These are phyloP conservation scores for Musa balbisiana DNA, from an alignment of 202 grass and related monocot species.

Conservation along the genomic window DNA sequence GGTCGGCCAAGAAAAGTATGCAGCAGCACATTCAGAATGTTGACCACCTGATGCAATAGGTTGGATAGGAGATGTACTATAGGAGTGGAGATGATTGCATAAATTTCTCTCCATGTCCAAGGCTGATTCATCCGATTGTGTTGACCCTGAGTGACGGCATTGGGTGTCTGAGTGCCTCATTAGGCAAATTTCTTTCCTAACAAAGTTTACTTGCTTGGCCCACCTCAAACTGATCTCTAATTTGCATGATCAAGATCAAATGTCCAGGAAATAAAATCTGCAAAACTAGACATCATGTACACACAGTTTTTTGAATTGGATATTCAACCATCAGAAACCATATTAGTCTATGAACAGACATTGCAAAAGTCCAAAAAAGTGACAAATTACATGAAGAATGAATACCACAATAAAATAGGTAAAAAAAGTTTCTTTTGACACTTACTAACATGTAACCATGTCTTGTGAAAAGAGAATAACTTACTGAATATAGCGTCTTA, in stretches of 20 bases:
- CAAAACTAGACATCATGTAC: not conserved
- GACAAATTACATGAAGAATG: not conserved
- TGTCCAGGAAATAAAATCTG: not conserved
- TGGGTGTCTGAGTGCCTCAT: slow-evolving; percentile 59
- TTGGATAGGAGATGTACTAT: slow-evolving; percentile 59
- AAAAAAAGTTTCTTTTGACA: too few species aligned
- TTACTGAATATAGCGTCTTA: not conserved
- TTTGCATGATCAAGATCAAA: not conserved
- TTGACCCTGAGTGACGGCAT: slow-evolving; percentile 35
- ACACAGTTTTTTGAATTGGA: not conserved
- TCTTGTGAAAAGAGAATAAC: not conserved
- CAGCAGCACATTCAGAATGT: slow-evolving; percentile 59
- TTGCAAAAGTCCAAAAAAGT: not conserved
- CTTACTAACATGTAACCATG: too few species aligned
- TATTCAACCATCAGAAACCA: not conserved
- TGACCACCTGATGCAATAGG: slow-evolving; percentile 71
- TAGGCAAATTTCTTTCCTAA: not conserved
- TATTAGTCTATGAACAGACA: not conserved
- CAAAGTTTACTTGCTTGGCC: slow-evolving; percentile 14
- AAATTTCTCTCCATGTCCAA: slow-evolving; percentile 62
- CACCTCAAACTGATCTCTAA: not conserved
- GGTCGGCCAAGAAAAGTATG: slow-evolving; percentile 97
- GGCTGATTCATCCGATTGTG: slow-evolving; percentile 59
- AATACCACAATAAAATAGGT: not conserved
- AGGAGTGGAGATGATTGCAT: slow-evolving; percentile 31